Evolutionary conservation across 441 rosid species (phyloP).

Genomic region (Populus hybrid): DNA sequence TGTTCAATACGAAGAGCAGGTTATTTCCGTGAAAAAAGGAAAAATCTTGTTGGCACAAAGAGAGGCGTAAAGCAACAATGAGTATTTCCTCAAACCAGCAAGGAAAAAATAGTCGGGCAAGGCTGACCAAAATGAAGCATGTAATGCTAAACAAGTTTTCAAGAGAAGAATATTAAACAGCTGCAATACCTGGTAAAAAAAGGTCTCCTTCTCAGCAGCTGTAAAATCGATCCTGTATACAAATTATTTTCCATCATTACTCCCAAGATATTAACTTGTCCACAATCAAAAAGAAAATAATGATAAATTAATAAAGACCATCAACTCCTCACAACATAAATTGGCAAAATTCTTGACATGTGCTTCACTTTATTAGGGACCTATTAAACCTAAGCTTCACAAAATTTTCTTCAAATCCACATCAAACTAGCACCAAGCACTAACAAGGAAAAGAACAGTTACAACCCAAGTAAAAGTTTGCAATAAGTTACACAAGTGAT

Average conservation of each 20-base stretch:
- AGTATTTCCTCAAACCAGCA: background rate
- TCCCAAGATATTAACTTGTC: slow-evolving; percentile 3
- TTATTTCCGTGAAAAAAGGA: background rate
- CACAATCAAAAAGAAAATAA: background rate
- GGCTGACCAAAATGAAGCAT: background rate
- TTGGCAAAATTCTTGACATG: background rate
- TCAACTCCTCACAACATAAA: background rate
- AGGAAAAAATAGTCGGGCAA: background rate
- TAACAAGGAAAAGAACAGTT: background rate
- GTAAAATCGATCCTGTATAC: slow-evolving; percentile 82
- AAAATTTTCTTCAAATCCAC: background rate
- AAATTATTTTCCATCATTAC: slow-evolving; percentile 17
- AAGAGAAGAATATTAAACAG: background rate
- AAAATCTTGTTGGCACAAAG: background rate
- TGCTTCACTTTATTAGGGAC: background rate
- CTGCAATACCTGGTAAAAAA: slow-evolving; percentile 75
- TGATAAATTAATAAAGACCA: background rate
- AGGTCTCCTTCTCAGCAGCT: slow-evolving; percentile 73
- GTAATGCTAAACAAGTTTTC: background rate
- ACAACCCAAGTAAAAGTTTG: background rate
- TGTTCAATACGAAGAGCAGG: background rate
- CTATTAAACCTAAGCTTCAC: background rate
- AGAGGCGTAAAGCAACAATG: background rate
- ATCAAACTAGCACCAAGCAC: background rate
- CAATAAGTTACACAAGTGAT: too few species aligned